Evolutionary conservation across 2,329 filamentous ascomycete species (phyloP).

Genomic region (Calycina herbarum): DNA sequence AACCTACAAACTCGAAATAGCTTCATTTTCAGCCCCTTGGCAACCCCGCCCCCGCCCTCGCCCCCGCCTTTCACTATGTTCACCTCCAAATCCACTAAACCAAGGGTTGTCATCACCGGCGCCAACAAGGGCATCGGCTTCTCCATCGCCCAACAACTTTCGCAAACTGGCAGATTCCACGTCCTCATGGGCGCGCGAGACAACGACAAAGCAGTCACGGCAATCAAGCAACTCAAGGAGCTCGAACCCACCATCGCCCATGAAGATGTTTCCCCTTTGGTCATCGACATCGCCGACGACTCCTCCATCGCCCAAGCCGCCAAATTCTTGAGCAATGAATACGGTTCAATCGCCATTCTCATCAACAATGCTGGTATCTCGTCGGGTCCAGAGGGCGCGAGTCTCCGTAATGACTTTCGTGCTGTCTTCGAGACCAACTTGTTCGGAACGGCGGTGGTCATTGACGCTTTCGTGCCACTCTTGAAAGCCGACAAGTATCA

Average conservation of each 20-base stretch:
- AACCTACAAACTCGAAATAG: too few species aligned
- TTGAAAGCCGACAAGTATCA: background rate
- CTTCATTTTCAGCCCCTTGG: too few species aligned
- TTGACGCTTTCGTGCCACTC: slow-evolving; percentile 16
- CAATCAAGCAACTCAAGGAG: background rate
- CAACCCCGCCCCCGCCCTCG: too few species aligned
- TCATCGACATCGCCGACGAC: background rate
- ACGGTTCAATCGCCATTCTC: slow-evolving; percentile 38
- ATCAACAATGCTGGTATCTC: slow-evolving; percentile 37
- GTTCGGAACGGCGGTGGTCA: slow-evolving; percentile 13
- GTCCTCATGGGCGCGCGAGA: background rate
- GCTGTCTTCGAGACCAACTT: slow-evolving; percentile 18
- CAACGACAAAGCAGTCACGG: background rate
- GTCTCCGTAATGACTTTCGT: background rate
- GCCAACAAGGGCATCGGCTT: background rate
- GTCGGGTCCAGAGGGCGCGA: background rate
- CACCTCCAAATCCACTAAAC: too few species aligned
- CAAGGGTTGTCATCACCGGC: background rate
- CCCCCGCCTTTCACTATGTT: too few species aligned
- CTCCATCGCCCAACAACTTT: background rate
- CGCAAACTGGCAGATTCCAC: background rate
- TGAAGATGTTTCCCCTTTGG: background rate
- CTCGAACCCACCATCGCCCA: background rate
- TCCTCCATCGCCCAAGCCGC: slow-evolving; percentile 22
- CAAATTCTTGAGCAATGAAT: slow-evolving; percentile 29